Conservation (phyloP, 306 rosid species). For the Lathyrus oleraceus region DNA sequence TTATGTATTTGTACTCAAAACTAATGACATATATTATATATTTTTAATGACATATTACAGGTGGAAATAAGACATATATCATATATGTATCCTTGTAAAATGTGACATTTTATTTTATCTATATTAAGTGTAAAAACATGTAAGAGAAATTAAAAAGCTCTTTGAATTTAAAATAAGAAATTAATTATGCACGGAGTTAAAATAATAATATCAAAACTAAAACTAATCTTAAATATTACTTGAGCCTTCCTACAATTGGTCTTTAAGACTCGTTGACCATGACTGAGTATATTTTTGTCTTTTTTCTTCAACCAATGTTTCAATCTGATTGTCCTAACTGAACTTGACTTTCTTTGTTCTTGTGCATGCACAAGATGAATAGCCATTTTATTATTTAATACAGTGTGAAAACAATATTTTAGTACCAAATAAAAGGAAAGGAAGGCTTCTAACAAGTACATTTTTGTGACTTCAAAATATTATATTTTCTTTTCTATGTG, state of each 20-base stretch:
- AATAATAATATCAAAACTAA: too few species aligned
- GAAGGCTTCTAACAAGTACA: conserved; percentile 4
- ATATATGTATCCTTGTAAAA: too few species aligned
- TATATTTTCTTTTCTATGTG: not conserved
- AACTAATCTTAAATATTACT: too few species aligned
- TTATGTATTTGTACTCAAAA: too few species aligned
- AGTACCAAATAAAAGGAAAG: conserved; percentile 1
- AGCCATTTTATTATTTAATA: not conserved
- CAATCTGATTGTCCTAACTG: not conserved
- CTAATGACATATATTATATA: too few species aligned
- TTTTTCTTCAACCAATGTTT: not conserved
- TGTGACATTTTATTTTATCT: too few species aligned
- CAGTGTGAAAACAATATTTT: conserved; percentile 31
- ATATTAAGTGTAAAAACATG: too few species aligned
- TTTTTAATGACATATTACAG: too few species aligned
- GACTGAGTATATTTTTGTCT: conserved; percentile 7
- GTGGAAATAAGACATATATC: too few species aligned
- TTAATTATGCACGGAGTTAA: too few species aligned
- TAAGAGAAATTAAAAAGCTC: too few species aligned
- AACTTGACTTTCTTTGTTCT: conserved; percentile 9
- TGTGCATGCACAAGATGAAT: not conserved
- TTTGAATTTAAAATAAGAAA: too few species aligned
- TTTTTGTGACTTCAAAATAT: not conserved
- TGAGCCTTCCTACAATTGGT: not conserved
- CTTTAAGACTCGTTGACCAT: not conserved